Evolutionary conservation across 176 grass and related monocot genomes (phyloP).

Genomic region (Raddia guianensis): DNA sequence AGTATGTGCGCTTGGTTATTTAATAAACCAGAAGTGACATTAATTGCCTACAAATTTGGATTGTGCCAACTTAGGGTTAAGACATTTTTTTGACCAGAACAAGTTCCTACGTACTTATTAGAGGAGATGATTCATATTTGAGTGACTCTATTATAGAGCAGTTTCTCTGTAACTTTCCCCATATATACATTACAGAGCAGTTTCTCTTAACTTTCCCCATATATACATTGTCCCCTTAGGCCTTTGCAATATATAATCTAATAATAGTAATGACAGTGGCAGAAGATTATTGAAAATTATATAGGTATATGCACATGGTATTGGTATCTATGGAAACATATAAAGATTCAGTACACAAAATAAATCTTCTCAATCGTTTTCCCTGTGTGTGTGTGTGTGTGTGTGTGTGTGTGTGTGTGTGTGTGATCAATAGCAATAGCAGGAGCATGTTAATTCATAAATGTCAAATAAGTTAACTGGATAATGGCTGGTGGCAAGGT

Average conservation of each 20-base stretch:
- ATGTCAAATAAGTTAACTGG: not conserved
- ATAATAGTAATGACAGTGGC: not conserved
- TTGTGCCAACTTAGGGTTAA: not conserved
- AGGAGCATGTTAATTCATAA: not conserved
- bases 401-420: no score
- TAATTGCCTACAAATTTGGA: not conserved
- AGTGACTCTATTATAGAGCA: no score
- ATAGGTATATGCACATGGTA: not conserved
- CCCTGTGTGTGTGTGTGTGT: no score
- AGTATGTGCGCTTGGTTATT: not conserved
- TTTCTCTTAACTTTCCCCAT: no score
- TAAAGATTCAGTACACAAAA: not conserved
- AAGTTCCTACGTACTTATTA: not conserved
- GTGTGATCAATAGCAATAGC: slow-evolving; percentile 2
- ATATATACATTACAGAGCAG: no score
- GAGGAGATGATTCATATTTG: no score
- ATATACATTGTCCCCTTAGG: no score
- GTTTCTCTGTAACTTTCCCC: no score
- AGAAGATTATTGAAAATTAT: not conserved
- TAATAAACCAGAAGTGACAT: not conserved
- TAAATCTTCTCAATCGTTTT: not conserved
- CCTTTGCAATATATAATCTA: no score
- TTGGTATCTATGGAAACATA: not conserved
- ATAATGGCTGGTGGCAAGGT: not conserved
- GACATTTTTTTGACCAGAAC: not conserved